Evolutionary conservation across 306 rosid genomes (phyloP), one percentile per base, ranked within the genome.

Genomic region (Nissolia schottii): DNA sequence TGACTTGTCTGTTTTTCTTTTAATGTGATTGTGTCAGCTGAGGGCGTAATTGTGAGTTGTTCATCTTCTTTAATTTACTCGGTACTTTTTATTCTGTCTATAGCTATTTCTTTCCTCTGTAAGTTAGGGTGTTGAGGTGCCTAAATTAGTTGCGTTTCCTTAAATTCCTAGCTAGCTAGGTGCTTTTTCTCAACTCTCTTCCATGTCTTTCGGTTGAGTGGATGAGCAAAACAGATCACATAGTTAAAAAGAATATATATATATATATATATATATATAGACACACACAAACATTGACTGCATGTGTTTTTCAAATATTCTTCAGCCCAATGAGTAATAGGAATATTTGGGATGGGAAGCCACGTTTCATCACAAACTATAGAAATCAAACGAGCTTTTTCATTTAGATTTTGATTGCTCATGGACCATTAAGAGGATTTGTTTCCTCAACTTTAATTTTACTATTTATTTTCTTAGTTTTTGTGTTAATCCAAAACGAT

Each of bases 81-180:
- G n/a, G n/a, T n/a, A n/a, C n/a, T 34, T 1, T 34, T 37, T 37
- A 0, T 59, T 31, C 23, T 29, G 11, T 12, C 64, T 25, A n/a
- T n/a, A n/a, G n/a, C 23, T 62, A 57, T 13, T 37, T 45, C 24
- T 15, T 15, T 23, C 14, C 1, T 53, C 56, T 51, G 29, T 41
- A 41, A 37, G 34, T 32, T 48, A 34, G 70, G 50, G n/a, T 61
- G 78, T 48, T 61, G 74, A 68, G 73, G 60, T 49, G 61, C 60
- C 31, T 29, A 48, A 43, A 29, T 63, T 63, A 50, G 56, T 34
- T 64, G 58, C 64, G 66, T 22, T n/a, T 45, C 64, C 79, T 74
- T 57, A 51, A 63, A 64, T 51, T 34, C 7, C 1, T 19, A n/a
- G n/a, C n/a, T n/a, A n/a, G n/a, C n/a, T n/a, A 64, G 48, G 25